phyloP scores from a whole-genome alignment of 345 rosid genomes.

The Lumnitzera littorea region DNA sequence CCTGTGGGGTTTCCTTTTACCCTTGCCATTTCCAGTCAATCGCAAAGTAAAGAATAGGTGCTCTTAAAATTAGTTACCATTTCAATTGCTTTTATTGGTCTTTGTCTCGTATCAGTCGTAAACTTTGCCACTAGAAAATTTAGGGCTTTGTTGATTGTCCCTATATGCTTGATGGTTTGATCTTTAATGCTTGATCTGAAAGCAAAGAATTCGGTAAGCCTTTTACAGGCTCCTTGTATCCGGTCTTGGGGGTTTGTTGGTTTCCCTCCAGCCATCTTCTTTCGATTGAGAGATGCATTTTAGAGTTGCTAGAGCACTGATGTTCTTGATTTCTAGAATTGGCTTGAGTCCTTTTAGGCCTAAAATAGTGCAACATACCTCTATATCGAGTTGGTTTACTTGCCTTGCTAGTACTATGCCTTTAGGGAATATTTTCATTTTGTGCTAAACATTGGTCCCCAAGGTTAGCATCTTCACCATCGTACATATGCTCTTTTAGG shows the following conservation, averaged over 20 bases:
- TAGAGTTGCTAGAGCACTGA: conserved; percentile 33
- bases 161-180: conserved; percentile 64
- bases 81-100: conserved; percentile 67
- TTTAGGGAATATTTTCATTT: conserved; percentile 5
- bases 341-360: conserved; percentile 79
- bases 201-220: conserved; percentile 26
- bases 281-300: conserved; percentile 33
- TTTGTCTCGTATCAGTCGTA: conserved; percentile 80
- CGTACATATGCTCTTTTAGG: conserved; percentile 19
- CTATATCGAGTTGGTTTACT: conserved; percentile 70
- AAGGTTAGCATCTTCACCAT: conserved; percentile 13
- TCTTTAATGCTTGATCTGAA: conserved; percentile 54
- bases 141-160: conserved; percentile 76
- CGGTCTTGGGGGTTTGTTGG: conserved; percentile 33
- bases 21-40: conserved; percentile 12
- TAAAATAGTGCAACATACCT: conserved; percentile 97
- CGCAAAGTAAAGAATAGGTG: conserved; percentile 47
- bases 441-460: conserved; percentile 38
- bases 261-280: conserved; percentile 62
- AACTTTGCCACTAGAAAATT: conserved; percentile 88
- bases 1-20: conserved; percentile 33
- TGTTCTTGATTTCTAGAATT: conserved; percentile 69
- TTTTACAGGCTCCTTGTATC: conserved; percentile 34
- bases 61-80: conserved; percentile 77
- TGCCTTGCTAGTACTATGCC: conserved; percentile 50